Percentiles rank a stretch among this genome's conserved stretches.
phyloP scores from a whole-genome alignment of 257 asterid species.

The Euphrasia confusa region DNA sequence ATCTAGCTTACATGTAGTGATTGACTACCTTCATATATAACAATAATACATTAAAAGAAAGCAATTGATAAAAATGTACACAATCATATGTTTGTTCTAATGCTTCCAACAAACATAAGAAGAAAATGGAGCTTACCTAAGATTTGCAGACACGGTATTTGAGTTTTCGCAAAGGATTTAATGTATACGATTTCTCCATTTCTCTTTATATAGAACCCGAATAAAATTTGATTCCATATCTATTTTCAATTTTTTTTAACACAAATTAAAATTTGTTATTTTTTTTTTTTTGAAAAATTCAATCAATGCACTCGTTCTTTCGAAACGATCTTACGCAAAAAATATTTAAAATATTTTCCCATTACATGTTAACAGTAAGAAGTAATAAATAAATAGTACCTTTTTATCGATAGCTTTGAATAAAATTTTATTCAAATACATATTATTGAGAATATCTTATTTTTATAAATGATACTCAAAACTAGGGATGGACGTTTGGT shows the following conservation, averaged over 20 bases:
- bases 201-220: background rate
- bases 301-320: background rate
- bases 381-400: background rate
- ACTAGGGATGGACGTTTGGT: no score
- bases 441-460: background rate
- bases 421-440: background rate
- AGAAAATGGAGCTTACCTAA: conserved; percentile 2
- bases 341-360: background rate
- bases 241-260: no score
- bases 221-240: background rate
- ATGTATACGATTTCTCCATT: background rate
- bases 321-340: background rate
- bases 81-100: background rate
- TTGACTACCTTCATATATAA: background rate
- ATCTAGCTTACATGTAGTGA: background rate
- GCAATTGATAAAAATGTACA: background rate
- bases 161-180: background rate
- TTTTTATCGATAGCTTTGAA: background rate
- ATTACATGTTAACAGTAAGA: background rate
- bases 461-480: no score
- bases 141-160: background rate
- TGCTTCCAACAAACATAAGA: background rate
- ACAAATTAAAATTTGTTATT: no score
- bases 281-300: background rate
- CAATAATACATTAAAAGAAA: background rate